phyloP scores from a whole-genome alignment of 176 grass and related monocot genomes.

The Eremochloa ophiuroides region DNA sequence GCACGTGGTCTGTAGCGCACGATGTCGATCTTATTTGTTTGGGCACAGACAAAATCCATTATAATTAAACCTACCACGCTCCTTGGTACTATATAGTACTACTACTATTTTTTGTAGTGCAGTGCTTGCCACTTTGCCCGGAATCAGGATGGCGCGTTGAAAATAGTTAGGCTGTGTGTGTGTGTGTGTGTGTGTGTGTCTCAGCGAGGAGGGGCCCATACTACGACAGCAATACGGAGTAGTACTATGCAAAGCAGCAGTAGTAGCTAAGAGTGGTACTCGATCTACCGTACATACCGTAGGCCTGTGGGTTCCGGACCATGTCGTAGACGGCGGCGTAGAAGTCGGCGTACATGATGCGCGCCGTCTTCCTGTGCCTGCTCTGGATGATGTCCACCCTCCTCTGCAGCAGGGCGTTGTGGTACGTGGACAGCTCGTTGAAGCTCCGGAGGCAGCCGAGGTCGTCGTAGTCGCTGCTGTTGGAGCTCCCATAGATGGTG shows the following conservation, averaged over 20 bases:
- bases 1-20: not conserved
- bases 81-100: too few species aligned
- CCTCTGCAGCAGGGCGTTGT: constrained; percentile 40
- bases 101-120: not conserved
- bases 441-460: constrained; percentile 52
- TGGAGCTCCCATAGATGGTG: constrained; percentile 33
- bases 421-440: constrained; percentile 48
- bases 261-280: not conserved
- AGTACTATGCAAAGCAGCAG: not conserved
- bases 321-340: constrained; percentile 46
- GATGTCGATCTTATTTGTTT: not conserved
- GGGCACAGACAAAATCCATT: not conserved
- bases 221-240: not conserved
- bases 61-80: not conserved
- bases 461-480: constrained; percentile 38
- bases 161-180: not conserved
- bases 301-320: constrained; percentile 37
- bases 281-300: constrained; percentile 40
- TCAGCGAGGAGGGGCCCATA: too few species aligned
- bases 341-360: constrained; percentile 69
- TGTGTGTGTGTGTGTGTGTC: too few species aligned
- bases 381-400: constrained; percentile 26
- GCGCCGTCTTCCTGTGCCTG: constrained; percentile 32
- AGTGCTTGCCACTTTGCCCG: not conserved
- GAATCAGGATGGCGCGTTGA: not conserved